Evolutionary conservation across 2,329 filamentous ascomycete species (phyloP), one percentile per base, ranked within the genome.

Genomic region (Alternaria sp.): DNA sequence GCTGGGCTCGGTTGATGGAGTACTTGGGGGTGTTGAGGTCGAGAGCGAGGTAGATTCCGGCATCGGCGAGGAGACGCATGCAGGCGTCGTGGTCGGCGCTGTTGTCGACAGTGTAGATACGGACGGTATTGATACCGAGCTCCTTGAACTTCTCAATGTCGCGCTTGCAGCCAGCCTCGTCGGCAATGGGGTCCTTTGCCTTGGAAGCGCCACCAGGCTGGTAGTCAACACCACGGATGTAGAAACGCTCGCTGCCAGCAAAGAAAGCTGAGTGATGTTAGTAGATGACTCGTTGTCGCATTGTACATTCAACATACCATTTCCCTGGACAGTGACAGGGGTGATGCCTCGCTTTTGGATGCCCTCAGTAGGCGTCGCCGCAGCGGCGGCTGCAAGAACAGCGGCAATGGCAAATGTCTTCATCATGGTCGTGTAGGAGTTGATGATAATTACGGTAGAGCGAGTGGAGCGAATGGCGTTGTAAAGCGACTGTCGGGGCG

Each of bases 21-120:
- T 96, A 96, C 66, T 87, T 84, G 67, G 92, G 91, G n/a, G 85
- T 94, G 86, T 96, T 96, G 83, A 95, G 90, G 72, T 97, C 93
- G 51, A 96, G 84, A 36, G 96, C 91, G 52, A 96, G 86, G 83
- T 97, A 97, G 83, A 97, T 97, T 71, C 91, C 91, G 63, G 92
- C 93, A 71, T 90, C 90, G 51, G 87, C 88, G 61, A 97, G 84
- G 44, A 85, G 83, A 60, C 84, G 82, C 93, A 97, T 97, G 83
- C 93, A 97, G 62, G 87, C 85, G 71, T 93, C 88, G 80, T 97
- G 93, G 78, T 89, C 80, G 69, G 83, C 81, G 50, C 88, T 88
- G 85, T 97, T 97, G 83, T 97, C 93, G 67, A 96, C 88, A 14
- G 90, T 92, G 85, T 97, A 97, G 62, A 97, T 90, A 78, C 93